phyloP scores from a whole-genome alignment of 352 stramenopile species.

The Globisporangium solare region DNA sequence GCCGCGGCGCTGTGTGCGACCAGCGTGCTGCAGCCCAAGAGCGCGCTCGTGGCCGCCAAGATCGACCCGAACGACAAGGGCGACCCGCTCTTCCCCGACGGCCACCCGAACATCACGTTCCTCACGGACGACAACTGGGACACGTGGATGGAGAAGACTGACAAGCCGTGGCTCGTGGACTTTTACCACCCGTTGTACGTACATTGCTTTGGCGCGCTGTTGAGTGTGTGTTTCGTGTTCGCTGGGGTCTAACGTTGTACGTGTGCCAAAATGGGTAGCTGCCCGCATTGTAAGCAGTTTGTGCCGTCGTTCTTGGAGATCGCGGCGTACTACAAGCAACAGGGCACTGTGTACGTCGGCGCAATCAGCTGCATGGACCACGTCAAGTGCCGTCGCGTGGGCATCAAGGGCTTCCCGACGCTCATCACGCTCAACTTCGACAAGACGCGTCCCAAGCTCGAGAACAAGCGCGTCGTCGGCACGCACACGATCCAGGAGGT shows the following conservation, averaged over 20 bases:
- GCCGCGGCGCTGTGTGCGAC: conserved; percentile 6
- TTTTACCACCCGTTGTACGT: conserved; percentile 87
- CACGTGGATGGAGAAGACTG: conserved; percentile 58
- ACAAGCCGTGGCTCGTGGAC: conserved; percentile 80
- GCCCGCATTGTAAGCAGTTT: conserved; percentile 79
- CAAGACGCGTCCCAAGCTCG: conserved; percentile 47
- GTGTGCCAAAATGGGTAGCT: conserved; percentile 36
- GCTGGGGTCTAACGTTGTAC: background rate
- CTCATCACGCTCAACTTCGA: conserved; percentile 80
- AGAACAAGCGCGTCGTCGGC: conserved; percentile 75
- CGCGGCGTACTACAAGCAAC: conserved; percentile 70
- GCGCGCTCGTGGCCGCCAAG: conserved; percentile 18
- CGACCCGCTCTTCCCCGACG: conserved; percentile 69
- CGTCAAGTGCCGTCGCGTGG: conserved; percentile 73
- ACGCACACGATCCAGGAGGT: conserved; percentile 78
- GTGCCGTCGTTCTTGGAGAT: conserved; percentile 56
- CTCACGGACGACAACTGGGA: conserved; percentile 84
- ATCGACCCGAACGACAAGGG: conserved; percentile 74
- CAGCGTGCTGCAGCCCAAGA: background rate
- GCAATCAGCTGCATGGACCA: conserved; percentile 85
- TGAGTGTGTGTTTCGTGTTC: background rate
- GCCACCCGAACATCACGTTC: conserved; percentile 85
- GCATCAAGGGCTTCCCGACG: conserved; percentile 79
- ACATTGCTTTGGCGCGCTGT: no score
- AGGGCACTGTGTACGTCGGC: conserved; percentile 62